Base-by-base conservation (phyloP, 2,329 filamentous ascomycete species). In the Geosmithia putterillii region DNA sequence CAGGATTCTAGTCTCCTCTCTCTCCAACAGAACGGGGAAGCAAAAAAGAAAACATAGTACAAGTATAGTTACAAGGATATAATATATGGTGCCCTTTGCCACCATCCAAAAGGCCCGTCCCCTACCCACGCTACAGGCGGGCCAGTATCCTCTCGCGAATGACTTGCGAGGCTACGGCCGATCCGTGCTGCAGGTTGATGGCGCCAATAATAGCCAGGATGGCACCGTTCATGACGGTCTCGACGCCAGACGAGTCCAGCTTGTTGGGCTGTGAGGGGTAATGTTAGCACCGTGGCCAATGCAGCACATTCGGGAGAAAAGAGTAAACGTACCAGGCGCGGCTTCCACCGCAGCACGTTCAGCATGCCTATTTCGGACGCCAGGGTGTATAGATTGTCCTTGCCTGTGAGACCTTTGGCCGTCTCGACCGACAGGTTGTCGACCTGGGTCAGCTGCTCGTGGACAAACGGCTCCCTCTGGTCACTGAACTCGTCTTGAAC, bases 121-220 rank as follows among this genome's bases (percentile, higher is more conserved):
- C 6, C 18, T 25, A 9, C 28, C 6, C 18, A 9, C 36, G 9
- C 18, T 40, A 45, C 45, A 63, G 44, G 42, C 54, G 54, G 21
- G 57, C 47, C 54, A 95, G 63, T 60, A 95, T 81, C 61, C 81
- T 79, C 52, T 95, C 84, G 57, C 79, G 77, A 40, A 86, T 79
- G 43, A 94, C 64, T 59, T 76, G 73, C 50, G 80, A 82, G 45
- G 90, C 88, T 44, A 84, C 75, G 38, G 81, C 79, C 34, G 83
- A 84, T 40, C 92, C 92, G 52, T 84, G 80, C 61, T 95, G 87
- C 55, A 98, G 67, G n/a, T 87, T 81, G 43, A 98, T 64, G 10
- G 92, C 92, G 19, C 92, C 92, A 38, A 96, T 67, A 44, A 98
- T 83, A 39, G 89, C 86, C 58, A 88, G 86, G 44, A 98, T 55